Evolutionary conservation across 139 green algal genomes (phyloP), one percentile per base, ranked within the genome.

Genomic region (Coccomyxa sp.): DNA sequence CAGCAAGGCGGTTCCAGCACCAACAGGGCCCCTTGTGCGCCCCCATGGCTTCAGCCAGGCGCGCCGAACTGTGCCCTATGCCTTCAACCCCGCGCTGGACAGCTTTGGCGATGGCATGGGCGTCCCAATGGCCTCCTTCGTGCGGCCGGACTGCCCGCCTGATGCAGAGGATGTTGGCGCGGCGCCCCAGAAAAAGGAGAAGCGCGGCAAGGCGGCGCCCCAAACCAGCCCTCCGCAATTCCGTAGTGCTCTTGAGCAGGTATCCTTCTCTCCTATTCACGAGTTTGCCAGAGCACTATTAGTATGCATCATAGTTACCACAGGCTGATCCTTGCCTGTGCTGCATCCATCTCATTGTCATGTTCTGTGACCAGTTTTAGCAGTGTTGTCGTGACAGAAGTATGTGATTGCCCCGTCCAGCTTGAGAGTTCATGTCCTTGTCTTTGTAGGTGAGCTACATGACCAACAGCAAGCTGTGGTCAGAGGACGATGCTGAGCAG

Each of bases 191-290:
- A 30, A 51, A 71, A 21, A 23, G 58, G 14, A 80, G 25, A 14
- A 79, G 67, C 67, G 45, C 81, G 67, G 81, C 74, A 45, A 58
- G 45, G 57, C 71, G 9, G 28, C 58, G 12, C 21, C 11, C 59
- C 31, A 77, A 28, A 27, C 57, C 58, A 67, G 38, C 76, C 80
- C 28, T 12, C 38, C 79, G 32, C 80, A 59, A 27, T 76, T 80
- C 30, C 82, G 82, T 60, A 82, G 76, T 60, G 76, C 82, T 32
- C 45, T 85, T 30, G 82, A 85, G 66, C 76, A 85, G 82, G 82
- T 81, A 21, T 67, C 59, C 23, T 59, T 31, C 3, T 7, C 38
- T 18, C 0, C 51, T 30, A n/a, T 66, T 57, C n/a, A 30, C 58
- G 7, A 67, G 12, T n/a, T 60, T 81, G 30, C 12, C 4, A 25